Evolutionary conservation across 2,329 filamentous ascomycete genomes (phyloP).

Genomic region (Bipolaris gigantea): DNA sequence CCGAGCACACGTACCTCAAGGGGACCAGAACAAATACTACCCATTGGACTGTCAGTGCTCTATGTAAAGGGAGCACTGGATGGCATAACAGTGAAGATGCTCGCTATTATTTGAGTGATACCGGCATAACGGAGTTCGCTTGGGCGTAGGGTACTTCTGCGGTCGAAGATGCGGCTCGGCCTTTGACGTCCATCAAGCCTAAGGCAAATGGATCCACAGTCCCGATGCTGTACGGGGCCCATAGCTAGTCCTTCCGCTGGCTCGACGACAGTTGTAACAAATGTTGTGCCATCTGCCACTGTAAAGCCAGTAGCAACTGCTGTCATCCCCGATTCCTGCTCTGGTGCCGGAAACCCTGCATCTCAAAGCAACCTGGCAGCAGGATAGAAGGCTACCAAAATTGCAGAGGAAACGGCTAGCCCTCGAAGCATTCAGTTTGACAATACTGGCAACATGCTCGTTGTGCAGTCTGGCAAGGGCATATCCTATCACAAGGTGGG

Average conservation of each 20-base stretch:
- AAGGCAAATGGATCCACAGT: constrained; percentile 39
- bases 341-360: constrained; percentile 29
- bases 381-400: constrained; percentile 41
- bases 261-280: constrained; percentile 29
- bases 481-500: constrained; percentile 37
- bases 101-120: constrained; percentile 29
- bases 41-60: constrained; percentile 37
- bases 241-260: constrained; percentile 19
- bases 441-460: constrained; percentile 37
- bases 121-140: constrained; percentile 35
- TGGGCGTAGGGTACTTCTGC: constrained; percentile 35
- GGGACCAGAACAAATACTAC: constrained; percentile 36
- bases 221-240: constrained; percentile 34
- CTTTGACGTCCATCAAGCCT: constrained; percentile 38
- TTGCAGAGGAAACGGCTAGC: constrained; percentile 34
- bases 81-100: constrained; percentile 36
- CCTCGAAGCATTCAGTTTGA: constrained; percentile 41
- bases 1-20: constrained; percentile 34
- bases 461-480: constrained; percentile 40
- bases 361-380: constrained; percentile 30
- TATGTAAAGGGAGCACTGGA: constrained; percentile 37
- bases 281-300: constrained; percentile 19
- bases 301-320: constrained; percentile 20
- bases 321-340: constrained; percentile 36
- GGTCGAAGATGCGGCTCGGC: constrained; percentile 32